Base-by-base conservation (phyloP, 306 rosid genomes). In the Hippophae gyantsensis region DNA sequence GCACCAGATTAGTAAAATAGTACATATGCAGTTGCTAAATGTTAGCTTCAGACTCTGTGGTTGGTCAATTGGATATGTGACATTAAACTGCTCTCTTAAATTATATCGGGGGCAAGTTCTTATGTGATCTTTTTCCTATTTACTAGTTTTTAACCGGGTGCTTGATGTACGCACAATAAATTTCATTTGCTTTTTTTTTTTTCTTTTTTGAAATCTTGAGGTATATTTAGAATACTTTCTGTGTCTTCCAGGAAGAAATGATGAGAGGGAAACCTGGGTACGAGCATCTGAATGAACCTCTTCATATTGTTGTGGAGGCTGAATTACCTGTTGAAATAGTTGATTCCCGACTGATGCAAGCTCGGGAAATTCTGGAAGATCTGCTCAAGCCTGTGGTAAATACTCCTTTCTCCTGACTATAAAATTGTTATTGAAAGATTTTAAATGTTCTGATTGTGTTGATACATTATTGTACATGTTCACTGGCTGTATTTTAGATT, bases 191-290 rank as follows among this genome's bases (percentile, higher is more conserved):
- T 27, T 27, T 3, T 27, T 3, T 27, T 27, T 4, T 32, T 32
- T 32, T 32, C 38, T 2, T 32, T 32, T 4, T 32, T 32, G 62
- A 2, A 56, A 18, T 10, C 57, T 42, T 46, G 43, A 63, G 6
- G 55, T 23, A 47, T 51, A 14, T 57, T 47, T 27, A n/a, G 42
- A 55, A 6, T 72, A 27, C 42, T 66, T 8, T 62, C 52, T 59
- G n/a, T 73, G 26, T 74, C 13, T 58, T 69, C 54, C 64, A 89
- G 97, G 97, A 89, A 75, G 95, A 89, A 61, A 72, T 86, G 95
- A 86, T 89, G 97, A 77, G 97, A 52, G 97, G 95, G 23, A 89
- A 89, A 69, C 92, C 89, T 6, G 97, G 97, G 49, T 89, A 89
- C 68, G 97, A 89, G 62, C 97, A 89, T 76, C 71, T 89, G 75